Evolutionary conservation across 2,329 filamentous ascomycete genomes (phyloP).

Genomic region (Delphinella strobiligena): DNA sequence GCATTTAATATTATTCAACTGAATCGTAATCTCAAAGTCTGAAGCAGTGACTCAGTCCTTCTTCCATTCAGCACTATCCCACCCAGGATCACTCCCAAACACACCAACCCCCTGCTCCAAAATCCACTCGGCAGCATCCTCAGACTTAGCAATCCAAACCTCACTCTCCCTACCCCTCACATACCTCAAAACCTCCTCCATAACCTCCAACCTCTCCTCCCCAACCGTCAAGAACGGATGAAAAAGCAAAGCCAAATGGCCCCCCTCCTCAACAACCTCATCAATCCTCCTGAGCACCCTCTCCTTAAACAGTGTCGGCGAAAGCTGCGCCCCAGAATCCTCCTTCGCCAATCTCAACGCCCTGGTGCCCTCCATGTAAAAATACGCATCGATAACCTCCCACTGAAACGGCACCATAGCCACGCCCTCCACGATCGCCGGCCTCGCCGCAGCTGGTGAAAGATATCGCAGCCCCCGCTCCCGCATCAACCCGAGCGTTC

Average conservation of each 20-base stretch:
- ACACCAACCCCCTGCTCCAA: constrained; percentile 11
- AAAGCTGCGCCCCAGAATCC: constrained; percentile 12
- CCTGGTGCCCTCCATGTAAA: constrained; percentile 20
- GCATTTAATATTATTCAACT: no score
- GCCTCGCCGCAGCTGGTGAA: constrained; percentile 20
- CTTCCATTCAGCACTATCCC: constrained; percentile 20
- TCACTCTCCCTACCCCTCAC: constrained; percentile 14
- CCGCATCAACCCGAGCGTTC: constrained; percentile 19
- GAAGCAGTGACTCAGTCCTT: no score
- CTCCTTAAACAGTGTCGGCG: constrained; percentile 13
- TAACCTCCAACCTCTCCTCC: constrained; percentile 15
- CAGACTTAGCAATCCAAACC: constrained; percentile 18
- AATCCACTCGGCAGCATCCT: constrained; percentile 18
- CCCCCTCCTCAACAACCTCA: constrained; percentile 15
- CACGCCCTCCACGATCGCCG: constrained; percentile 12
- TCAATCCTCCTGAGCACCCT: constrained; percentile 17
- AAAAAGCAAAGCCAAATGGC: constrained; percentile 19
- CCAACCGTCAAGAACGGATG: constrained; percentile 20
- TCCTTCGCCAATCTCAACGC: constrained; percentile 18
- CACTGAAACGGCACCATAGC: constrained; percentile 14
- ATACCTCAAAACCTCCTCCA: constrained; percentile 17
- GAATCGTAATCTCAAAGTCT: no score
- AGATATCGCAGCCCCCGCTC: constrained; percentile 20
- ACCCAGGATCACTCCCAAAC: constrained; percentile 18
- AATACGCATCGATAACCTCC: constrained; percentile 21